Evolutionary conservation across 164 flowering plant genomes (phyloP), one percentile per base, ranked within the genome.

Genomic region (Aristolochia fimbriata): DNA sequence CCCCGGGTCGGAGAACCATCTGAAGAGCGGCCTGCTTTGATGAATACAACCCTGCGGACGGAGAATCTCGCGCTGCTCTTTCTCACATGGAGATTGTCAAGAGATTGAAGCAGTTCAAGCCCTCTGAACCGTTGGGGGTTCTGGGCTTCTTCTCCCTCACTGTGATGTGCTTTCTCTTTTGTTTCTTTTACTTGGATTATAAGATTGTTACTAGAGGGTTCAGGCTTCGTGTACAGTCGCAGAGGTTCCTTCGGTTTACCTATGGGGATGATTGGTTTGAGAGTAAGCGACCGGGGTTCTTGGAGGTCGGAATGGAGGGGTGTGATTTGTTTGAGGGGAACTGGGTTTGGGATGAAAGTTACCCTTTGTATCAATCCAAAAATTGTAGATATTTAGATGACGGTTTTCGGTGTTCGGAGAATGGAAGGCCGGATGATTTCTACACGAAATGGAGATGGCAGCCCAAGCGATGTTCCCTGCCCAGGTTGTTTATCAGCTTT

Each of bases 401-500:
- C 0, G 96, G 96, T 19, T 88, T 88, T 75, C 70, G 96, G 58
- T 89, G 94, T 50, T 60, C 73, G 41, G 94, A 86, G 62, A 83
- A 85, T 73, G 91, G 97, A 2, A 72, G 97, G 53, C 88, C 80
- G 50, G 97, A 91, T 73, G 65, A 63, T 27, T 80, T 81, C 68
- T 88, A 81, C 69, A 90, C 87, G 51, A 86, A 90, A 63, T 93
- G 94, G 97, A 75, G 97, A 56, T 93, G 98, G 98, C 97, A 93
- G 53, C 98, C 98, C 23, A 86, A 62, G 54, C 60, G 68, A 66
- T 90, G 98, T 76, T 82, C 87, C 74, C 76, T 93, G 77, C 98
- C 97, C 69, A 93, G 96, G 98, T 88, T 53, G 3, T 27, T 27
- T 27, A 2, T 27, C 2, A 27, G 30, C 30, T 27, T 27, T 27